A percentile compares a stretch with the other conserved stretches of the same genome.
These are phyloP conservation scores for Hygrocybe coccinea DNA, from an alignment of 768 basidiomycete genomes.

Conservation along the genomic window DNA sequence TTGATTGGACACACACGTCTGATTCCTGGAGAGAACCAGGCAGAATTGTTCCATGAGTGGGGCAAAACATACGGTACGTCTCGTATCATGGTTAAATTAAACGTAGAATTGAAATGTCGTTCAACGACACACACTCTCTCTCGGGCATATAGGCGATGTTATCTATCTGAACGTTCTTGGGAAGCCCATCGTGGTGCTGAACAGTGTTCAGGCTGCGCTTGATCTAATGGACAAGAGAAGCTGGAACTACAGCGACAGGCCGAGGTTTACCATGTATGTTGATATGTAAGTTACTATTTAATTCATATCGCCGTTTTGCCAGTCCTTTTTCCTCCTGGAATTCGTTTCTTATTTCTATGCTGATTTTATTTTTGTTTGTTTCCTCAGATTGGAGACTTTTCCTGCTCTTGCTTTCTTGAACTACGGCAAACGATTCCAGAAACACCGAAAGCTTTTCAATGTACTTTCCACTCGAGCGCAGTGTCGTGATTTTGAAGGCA, in stretches of 20 bases:
- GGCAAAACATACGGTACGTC: conserved; percentile 26
- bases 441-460: too few species aligned
- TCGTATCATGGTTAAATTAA: not conserved
- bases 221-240: conserved; percentile 28
- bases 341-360: too few species aligned
- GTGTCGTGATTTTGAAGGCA: too few species aligned
- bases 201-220: conserved; percentile 19
- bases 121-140: too few species aligned
- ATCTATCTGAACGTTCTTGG: conserved; percentile 25
- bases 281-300: conserved; percentile 16
- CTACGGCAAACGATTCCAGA: too few species aligned
- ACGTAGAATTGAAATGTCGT: too few species aligned
- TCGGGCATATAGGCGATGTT: conserved; percentile 23
- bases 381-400: too few species aligned
- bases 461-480: too few species aligned
- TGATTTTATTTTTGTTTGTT: not conserved
- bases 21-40: conserved; percentile 17
- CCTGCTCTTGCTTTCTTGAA: too few species aligned
- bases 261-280: conserved; percentile 11
- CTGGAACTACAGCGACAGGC: conserved; percentile 15
- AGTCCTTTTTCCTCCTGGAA: too few species aligned
- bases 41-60: conserved; percentile 25
- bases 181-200: conserved; percentile 21
- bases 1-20: conserved; percentile 27
- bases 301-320: not conserved